phyloP scores from a whole-genome alignment of 2,329 filamentous ascomycete species.

The Dactylellina haptotyla region DNA sequence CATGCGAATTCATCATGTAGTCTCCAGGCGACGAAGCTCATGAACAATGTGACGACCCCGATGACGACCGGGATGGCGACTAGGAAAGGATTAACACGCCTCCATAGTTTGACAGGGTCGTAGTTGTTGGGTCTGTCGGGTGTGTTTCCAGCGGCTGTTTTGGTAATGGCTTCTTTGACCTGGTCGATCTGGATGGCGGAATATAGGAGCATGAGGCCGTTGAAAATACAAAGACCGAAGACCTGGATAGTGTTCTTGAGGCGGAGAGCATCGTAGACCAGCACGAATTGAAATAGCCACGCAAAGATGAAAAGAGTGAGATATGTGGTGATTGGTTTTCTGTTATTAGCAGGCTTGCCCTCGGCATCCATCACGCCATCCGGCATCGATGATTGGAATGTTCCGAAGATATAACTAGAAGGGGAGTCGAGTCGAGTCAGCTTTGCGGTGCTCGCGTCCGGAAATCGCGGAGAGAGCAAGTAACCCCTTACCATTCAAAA shows the following conservation, averaged over 20 bases:
- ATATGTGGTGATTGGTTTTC: slow-evolving; percentile 75
- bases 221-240: slow-evolving; percentile 93
- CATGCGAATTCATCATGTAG: slow-evolving; percentile 98
- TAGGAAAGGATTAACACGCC: slow-evolving; percentile 76
- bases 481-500: slow-evolving; percentile 80
- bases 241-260: slow-evolving; percentile 98
- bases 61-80: slow-evolving; percentile 88
- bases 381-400: slow-evolving; percentile 76
- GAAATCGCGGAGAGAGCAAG: slow-evolving; percentile 1
- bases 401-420: slow-evolving; percentile 87
- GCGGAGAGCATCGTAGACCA: slow-evolving; percentile 92
- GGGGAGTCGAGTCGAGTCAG: slow-evolving; percentile 26
- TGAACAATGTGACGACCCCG: slow-evolving; percentile 75
- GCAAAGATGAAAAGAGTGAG: slow-evolving; percentile 96
- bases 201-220: slow-evolving; percentile 89
- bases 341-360: slow-evolving; percentile 64
- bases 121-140: slow-evolving; percentile 23
- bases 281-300: slow-evolving; percentile 87
- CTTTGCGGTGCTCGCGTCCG: slow-evolving; percentile 38
- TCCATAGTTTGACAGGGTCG: slow-evolving; percentile 69
- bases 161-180: slow-evolving; percentile 74
- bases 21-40: slow-evolving; percentile 87
- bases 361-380: slow-evolving; percentile 62
- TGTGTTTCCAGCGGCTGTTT: slow-evolving; percentile 61
- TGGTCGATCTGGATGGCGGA: slow-evolving; percentile 92